Percentiles rank a stretch among this genome's conserved stretches.
Evolutionary conservation across 495 filamentous ascomycete species (phyloP).

Genomic region (Barbatosphaeria neglecta): DNA sequence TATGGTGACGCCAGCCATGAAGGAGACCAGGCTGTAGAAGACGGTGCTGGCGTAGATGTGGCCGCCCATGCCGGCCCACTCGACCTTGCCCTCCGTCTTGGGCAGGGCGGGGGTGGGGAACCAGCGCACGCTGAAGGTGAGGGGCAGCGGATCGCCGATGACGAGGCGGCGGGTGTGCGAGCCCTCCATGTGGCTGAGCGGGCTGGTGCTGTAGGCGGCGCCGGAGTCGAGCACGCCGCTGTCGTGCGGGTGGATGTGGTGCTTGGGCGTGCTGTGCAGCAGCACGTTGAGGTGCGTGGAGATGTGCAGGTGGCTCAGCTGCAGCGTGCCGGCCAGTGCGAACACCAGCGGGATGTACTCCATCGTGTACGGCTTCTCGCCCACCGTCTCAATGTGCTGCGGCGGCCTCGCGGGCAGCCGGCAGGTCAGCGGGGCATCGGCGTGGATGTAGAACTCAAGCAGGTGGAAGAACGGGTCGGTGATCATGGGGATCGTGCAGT

Average conservation of each 20-base stretch:
- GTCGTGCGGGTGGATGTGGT: constrained; percentile 41
- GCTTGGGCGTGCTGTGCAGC: constrained; percentile 58
- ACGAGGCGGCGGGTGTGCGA: constrained; percentile 51
- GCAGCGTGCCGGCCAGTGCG: constrained; percentile 77
- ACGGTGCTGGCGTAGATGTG: constrained; percentile 56
- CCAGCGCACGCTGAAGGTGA: constrained; percentile 78
- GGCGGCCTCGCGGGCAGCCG: constrained; percentile 74
- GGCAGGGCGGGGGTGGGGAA: constrained; percentile 62
- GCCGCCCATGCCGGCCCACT: constrained; percentile 52
- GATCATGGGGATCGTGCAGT: constrained; percentile 82
- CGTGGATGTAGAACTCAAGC: constrained; percentile 97
- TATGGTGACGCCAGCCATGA: constrained; percentile 40
- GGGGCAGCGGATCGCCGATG: constrained; percentile 74
- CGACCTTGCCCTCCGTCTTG: constrained; percentile 37
- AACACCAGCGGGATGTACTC: constrained; percentile 62
- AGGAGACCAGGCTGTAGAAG: constrained; percentile 50
- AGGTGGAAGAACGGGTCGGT: constrained; percentile 90
- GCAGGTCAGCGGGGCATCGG: constrained; percentile 85
- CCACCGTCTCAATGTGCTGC: constrained; percentile 29
- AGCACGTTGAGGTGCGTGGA: constrained; percentile 79
- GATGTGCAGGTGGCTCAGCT: constrained; percentile 83
- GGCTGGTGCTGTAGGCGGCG: constrained; percentile 73
- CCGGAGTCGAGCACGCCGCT: constrained; percentile 70
- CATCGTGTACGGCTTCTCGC: constrained; percentile 27
- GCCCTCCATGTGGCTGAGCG: constrained; percentile 47